Conservation (phyloP, 768 basidiomycete species). For the Hortiboletus flavorubellus region DNA sequence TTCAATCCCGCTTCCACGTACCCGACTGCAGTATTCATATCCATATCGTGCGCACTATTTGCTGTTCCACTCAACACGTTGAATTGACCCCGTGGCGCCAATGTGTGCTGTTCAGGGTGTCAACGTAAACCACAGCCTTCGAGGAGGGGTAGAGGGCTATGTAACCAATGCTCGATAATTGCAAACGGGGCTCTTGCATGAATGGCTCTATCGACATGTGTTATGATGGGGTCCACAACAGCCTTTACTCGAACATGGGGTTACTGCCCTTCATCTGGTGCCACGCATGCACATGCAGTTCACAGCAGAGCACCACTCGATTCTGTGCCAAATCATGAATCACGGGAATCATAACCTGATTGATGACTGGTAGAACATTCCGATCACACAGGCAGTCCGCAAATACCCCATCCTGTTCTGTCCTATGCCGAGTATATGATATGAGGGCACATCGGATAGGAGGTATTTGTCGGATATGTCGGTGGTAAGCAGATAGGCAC, state of each 20-base stretch:
- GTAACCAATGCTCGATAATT: slow-evolving; percentile 14
- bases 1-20: slow-evolving; percentile 27
- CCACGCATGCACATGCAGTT: slow-evolving; percentile 21
- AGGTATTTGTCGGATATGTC: slow-evolving; percentile 16
- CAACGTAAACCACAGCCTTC: slow-evolving; percentile 30
- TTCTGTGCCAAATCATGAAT: slow-evolving; percentile 16
- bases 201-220: slow-evolving; percentile 14
- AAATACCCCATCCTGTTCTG: slow-evolving; percentile 4
- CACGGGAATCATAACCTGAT: slow-evolving; percentile 23
- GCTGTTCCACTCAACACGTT: slow-evolving; percentile 20
- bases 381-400: slow-evolving; percentile 18
- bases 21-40: slow-evolving; percentile 21
- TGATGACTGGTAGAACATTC: slow-evolving; percentile 16
- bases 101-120: slow-evolving; percentile 24
- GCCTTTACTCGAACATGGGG: slow-evolving; percentile 14
- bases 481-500: slow-evolving; percentile 21
- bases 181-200: slow-evolving; percentile 8
- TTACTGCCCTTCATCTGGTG: slow-evolving; percentile 7
- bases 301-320: slow-evolving; percentile 19
- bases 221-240: slow-evolving; percentile 11
- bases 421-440: not conserved
- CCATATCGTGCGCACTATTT: slow-evolving; percentile 21
- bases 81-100: slow-evolving; percentile 17
- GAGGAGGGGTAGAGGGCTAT: slow-evolving; percentile 22
- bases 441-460: slow-evolving; percentile 17